Base-by-base conservation (phyloP, 192 early-diverging fungal species). In the Fimicolochytrium jonesii region DNA sequence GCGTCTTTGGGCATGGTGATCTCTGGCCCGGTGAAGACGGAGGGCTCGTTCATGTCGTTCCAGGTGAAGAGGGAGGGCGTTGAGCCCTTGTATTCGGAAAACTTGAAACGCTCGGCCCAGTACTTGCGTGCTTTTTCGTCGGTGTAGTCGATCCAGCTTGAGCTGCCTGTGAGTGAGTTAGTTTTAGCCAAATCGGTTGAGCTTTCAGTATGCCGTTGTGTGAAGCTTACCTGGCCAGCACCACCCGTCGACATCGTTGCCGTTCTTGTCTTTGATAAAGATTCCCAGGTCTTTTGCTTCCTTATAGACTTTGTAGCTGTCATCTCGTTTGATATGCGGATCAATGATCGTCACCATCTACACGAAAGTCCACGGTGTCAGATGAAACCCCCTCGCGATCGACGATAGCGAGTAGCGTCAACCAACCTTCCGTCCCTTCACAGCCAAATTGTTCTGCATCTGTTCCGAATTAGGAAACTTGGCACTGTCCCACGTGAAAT, bases 11-110 rank as follows among this genome's bases (percentile, higher is more conserved):
- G 90, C 82, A 95, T 91, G 4, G 95, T 95, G 42, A 93, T 94
- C 63, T 99, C 97, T 25, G 97, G 94, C 0, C 95, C 95, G 72
- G 76, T 96, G 67, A 99, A 99, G 4, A 99, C 88, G 5, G 90
- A 87, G 0, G 94, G 95, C 76, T 99, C 97, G 69, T 99, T 99
- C 97, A 99, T 99, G 63, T 99, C 97, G 73, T 97, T 98, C 97
- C 97, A 99, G 2, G 92, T 87, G 72, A 89, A 93, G 18, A 98
- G 79, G 37, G 68, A 68, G 18, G 78, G 73, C 10, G 92, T 90
- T 7, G 90, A 91, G 26, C 90, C 92, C 58, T 87, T 73, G 74
- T 94, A 99, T 45, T 88, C 76, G 63, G 85, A 78, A 68, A 88
- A 86, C 9, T 71, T 55, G 69, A 94, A 99, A 65, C 86, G 76